These are phyloP conservation scores for Leishmania mexicana DNA, from an alignment of 208 protist species.

Conservation along the genomic window DNA sequence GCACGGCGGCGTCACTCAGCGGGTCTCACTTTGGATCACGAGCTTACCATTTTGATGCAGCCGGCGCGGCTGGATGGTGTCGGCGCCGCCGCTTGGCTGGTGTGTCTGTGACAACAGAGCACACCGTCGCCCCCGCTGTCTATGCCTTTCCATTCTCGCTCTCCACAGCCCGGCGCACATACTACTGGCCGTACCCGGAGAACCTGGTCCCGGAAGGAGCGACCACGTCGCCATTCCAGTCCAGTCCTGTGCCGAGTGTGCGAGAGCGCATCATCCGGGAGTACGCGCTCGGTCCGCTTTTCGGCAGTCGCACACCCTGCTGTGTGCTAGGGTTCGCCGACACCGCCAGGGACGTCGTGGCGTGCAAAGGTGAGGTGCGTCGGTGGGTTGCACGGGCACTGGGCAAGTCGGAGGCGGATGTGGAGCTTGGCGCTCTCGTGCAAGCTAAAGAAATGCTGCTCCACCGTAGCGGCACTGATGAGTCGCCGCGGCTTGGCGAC, in stretches of 20 bases:
- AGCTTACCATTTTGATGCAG: neutral
- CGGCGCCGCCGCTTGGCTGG: neutral
- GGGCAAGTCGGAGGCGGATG: slow-evolving; percentile 19
- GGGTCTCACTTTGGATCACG: neutral
- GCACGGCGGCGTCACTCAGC: neutral
- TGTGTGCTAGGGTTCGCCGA: slow-evolving; percentile 62
- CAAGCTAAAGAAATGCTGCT: slow-evolving; percentile 79
- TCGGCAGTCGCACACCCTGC: slow-evolving; percentile 55
- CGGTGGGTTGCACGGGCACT: slow-evolving; percentile 43
- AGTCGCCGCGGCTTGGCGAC: slow-evolving; percentile 63
- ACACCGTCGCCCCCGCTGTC: neutral
- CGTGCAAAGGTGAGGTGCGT: slow-evolving; percentile 29
- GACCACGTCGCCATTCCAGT: slow-evolving; percentile 68
- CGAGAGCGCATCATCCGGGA: slow-evolving; percentile 63
- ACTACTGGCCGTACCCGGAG: slow-evolving; percentile 79
- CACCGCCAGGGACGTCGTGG: slow-evolving; percentile 32
- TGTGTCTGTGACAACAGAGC: neutral
- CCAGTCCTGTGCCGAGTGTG: slow-evolving; percentile 62
- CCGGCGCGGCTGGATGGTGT: neutral
- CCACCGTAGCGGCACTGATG: slow-evolving; percentile 42
- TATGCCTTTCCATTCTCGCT: neutral
- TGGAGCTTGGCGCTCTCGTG: slow-evolving; percentile 47
- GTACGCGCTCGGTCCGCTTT: slow-evolving; percentile 82
- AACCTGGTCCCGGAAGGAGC: slow-evolving; percentile 78
- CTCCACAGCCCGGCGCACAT: slow-evolving; percentile 40